Conservation (phyloP, 176 grass and related monocot species). For the barley (Hordeum vulgare) region MorexV3_pseudomolecules_assembly NC_058518.1:412738133-412738632, state of each 20-base stretch:
- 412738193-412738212: conserved; percentile 56
- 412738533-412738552: neutral
- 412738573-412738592: conserved; percentile 45
- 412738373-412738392: conserved; percentile 69
- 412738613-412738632: neutral
- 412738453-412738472: conserved; percentile 89
- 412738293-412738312: conserved; percentile 88
- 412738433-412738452: conserved; percentile 80
- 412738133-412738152: conserved; percentile 67
- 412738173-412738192: conserved; percentile 57
- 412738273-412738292: conserved; percentile 97
- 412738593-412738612: conserved; percentile 21
- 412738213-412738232: conserved; percentile 26
- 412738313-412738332: conserved; percentile 53
- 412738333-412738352: conserved; percentile 81
- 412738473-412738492: conserved; percentile 57
- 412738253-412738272: conserved; percentile 69
- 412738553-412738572: neutral
- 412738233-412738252: neutral
- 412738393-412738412: conserved; percentile 79
- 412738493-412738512: conserved; percentile 7
- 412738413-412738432: conserved; percentile 55
- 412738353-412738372: conserved; percentile 99
- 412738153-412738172: conserved; percentile 47
- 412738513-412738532: neutral